Conservation (phyloP, 805 yeast genomes). For the Saturnispora halmiae region DNA sequence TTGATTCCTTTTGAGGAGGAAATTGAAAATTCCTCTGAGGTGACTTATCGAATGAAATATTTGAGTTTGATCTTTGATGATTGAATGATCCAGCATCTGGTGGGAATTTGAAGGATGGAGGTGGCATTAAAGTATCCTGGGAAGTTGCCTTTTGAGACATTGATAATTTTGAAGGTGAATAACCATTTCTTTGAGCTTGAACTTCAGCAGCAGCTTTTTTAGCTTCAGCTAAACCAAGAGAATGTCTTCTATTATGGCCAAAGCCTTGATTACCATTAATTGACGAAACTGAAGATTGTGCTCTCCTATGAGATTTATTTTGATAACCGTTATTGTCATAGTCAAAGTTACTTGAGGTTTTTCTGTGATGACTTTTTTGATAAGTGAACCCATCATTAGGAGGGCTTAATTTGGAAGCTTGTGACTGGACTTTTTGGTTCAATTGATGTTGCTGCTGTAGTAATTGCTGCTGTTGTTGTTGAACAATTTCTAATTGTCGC, state of each 20-base stretch:
- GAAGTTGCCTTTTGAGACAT: constrained; percentile 9
- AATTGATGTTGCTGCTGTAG: constrained; percentile 56
- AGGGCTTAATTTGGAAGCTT: background rate
- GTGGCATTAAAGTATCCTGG: constrained; percentile 3
- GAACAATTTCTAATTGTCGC: constrained; percentile 85
- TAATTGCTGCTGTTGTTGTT: constrained; percentile 85
- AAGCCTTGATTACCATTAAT: constrained; percentile 28
- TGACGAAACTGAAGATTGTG: constrained; percentile 32
- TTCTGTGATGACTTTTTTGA: constrained; percentile 27
- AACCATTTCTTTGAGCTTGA: constrained; percentile 53
- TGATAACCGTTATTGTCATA: constrained; percentile 11
- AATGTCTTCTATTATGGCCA: constrained; percentile 88
- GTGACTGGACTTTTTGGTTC: constrained; percentile 21
- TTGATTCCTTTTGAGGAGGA: constrained; percentile 39
- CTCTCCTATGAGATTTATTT: constrained; percentile 35
- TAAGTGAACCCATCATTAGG: constrained; percentile 13
- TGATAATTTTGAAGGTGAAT: constrained; percentile 27
- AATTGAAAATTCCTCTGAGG: constrained; percentile 53
- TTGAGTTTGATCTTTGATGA: constrained; percentile 25
- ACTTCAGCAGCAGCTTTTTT: constrained; percentile 93
- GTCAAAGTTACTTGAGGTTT: constrained; percentile 22
- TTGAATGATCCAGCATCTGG: constrained; percentile 9
- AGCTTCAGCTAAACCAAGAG: constrained; percentile 86
- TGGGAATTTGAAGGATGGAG: constrained; percentile 12
- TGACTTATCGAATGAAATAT: constrained; percentile 24